Evolutionary conservation across 257 asterid species (phyloP).

Genomic region (Handroanthus guayacan): DNA sequence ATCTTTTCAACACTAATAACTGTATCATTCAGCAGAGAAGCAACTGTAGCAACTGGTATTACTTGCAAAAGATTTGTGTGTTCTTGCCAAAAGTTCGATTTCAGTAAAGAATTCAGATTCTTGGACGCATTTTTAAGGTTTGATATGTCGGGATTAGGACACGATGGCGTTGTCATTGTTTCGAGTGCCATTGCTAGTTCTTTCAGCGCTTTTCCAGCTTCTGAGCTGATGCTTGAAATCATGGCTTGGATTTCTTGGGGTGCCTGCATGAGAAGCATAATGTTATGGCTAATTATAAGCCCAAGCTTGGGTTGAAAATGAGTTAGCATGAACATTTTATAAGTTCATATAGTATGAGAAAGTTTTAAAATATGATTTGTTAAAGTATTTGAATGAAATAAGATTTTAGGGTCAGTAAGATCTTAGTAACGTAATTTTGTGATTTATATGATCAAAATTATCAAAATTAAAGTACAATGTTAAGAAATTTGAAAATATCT

Average conservation of each 20-base stretch:
- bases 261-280: slow-evolving; percentile 46
- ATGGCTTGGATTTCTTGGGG: slow-evolving; percentile 47
- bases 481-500: too few species aligned
- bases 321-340: neutral
- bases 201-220: slow-evolving; percentile 67
- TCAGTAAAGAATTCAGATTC: slow-evolving; percentile 54
- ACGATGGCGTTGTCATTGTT: slow-evolving; percentile 58
- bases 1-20: slow-evolving; percentile 55
- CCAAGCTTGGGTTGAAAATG: neutral
- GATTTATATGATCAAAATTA: too few species aligned
- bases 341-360: too few species aligned
- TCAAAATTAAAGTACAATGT: too few species aligned
- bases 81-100: slow-evolving; percentile 49
- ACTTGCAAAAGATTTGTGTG: slow-evolving; percentile 45
- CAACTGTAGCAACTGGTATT: slow-evolving; percentile 59
- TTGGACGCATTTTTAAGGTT: slow-evolving; percentile 53
- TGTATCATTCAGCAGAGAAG: slow-evolving; percentile 61
- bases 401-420: too few species aligned
- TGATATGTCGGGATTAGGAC: slow-evolving; percentile 42
- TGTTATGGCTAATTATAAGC: neutral
- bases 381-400: too few species aligned
- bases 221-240: slow-evolving; percentile 58
- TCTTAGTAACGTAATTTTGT: too few species aligned
- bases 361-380: too few species aligned
- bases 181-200: slow-evolving; percentile 54